phyloP scores from a whole-genome alignment of 2,329 filamentous ascomycete genomes.

The Fusarium guadeloupense region DNA sequence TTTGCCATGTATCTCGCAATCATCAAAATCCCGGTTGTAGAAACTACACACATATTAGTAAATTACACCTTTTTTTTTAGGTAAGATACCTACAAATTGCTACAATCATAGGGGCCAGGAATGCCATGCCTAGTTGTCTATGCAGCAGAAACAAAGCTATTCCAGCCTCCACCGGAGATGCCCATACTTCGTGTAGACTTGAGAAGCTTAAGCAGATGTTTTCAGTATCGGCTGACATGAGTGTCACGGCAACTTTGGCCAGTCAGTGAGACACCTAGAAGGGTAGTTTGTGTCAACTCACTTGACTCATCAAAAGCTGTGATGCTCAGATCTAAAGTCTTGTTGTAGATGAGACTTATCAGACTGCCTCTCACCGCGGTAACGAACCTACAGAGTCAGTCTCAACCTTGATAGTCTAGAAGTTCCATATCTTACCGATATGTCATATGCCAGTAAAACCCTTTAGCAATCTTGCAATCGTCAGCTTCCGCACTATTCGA shows the following conservation, averaged over 20 bases:
- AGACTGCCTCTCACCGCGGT: conserved; percentile 10
- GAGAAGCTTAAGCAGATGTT: conserved; percentile 10
- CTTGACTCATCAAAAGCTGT: conserved; percentile 18
- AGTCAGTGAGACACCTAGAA: background rate
- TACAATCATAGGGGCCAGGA: conserved; percentile 5
- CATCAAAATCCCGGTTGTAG: conserved; percentile 7
- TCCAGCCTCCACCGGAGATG: conserved; percentile 14
- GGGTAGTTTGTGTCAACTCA: background rate
- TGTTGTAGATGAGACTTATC: conserved; percentile 10
- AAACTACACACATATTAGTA: background rate
- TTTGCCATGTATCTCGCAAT: conserved; percentile 18
- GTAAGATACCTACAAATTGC: background rate
- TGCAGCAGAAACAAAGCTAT: conserved; percentile 15
- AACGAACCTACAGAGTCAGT: conserved; percentile 1
- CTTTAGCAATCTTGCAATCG: background rate
- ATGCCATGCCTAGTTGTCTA: conserved; percentile 15
- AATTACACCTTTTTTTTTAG: fast-evolving
- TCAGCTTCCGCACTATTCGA: background rate
- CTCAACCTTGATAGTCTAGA: fast-evolving
- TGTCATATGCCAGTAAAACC: conserved; percentile 15
- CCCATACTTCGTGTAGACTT: conserved; percentile 22
- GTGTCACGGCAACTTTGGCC: conserved; percentile 1
- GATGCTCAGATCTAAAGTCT: conserved; percentile 15
- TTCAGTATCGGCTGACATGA: conserved; percentile 24
- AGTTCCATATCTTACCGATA: background rate